A percentile compares a stretch with the other conserved stretches of the same genome.
Evolutionary conservation across 176 grass and related monocot species (phyloP).

Genomic region (Oryza officinalis): DNA sequence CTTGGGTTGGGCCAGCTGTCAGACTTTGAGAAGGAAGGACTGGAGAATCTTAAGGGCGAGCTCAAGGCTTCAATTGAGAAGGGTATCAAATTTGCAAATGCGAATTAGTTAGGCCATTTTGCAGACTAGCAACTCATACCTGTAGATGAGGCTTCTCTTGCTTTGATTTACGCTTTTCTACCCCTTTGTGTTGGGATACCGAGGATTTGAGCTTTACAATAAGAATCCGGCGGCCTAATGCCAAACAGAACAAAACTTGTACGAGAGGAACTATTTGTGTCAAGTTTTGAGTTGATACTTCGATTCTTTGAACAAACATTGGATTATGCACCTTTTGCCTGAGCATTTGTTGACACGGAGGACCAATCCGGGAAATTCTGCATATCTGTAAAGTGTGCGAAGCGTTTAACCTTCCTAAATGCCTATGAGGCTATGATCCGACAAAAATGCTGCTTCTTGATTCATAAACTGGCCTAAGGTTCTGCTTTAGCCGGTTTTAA

Average conservation of each 20-base stretch:
- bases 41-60: constrained; percentile 72
- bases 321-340: neutral
- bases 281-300: constrained; percentile 20
- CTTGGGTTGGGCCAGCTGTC: constrained; percentile 40
- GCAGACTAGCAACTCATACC: constrained; percentile 36
- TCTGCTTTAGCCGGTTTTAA: too few species aligned
- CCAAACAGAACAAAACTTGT: constrained; percentile 29
- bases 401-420: too few species aligned
- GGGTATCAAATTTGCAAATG: constrained; percentile 56
- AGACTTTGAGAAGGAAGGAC: constrained; percentile 49
- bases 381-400: neutral
- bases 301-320: constrained; percentile 10
- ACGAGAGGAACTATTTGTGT: constrained; percentile 6
- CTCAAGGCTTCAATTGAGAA: constrained; percentile 75
- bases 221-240: constrained; percentile 25
- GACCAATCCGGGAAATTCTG: neutral
- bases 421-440: too few species aligned
- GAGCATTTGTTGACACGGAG: neutral
- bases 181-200: constrained; percentile 24
- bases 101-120: constrained; percentile 30
- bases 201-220: constrained; percentile 34
- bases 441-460: too few species aligned
- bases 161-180: constrained; percentile 26
- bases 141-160: constrained; percentile 39
- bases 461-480: too few species aligned